Base-by-base conservation (phyloP, 768 basidiomycete genomes). In the Coprinellus aureogranulatus region DNA sequence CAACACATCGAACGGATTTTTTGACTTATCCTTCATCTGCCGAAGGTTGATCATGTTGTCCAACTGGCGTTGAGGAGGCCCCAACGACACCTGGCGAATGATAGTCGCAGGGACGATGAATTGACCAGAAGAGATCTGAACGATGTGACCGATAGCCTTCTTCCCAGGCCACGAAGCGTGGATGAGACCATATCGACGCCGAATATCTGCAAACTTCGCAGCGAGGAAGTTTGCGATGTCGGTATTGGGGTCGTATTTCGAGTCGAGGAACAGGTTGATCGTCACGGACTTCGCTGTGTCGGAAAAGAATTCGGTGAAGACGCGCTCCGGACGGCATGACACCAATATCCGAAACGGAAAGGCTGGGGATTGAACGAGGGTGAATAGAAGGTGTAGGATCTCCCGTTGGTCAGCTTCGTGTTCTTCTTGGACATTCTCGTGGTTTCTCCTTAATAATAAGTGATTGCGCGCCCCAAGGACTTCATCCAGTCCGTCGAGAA, bases 401-500 rank as follows among this genome's bases (percentile, higher is more conserved):
- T 48, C 55, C 3, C 9, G 6, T 18, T 57, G 55, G 41, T 44
- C 41, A 8, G n/a, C n/a, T n/a, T n/a, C n/a, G n/a, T n/a, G n/a
- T n/a, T n/a, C n/a, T n/a, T n/a, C n/a, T n/a, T n/a, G n/a, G n/a
- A n/a, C n/a, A n/a, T n/a, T n/a, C n/a, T n/a, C n/a, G n/a, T n/a
- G n/a, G n/a, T n/a, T n/a, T n/a, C n/a, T n/a, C n/a, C n/a, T n/a
- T n/a, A n/a, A n/a, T n/a, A n/a, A n/a, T n/a, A n/a, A n/a, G n/a
- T n/a, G n/a, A n/a, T n/a, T n/a, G n/a, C n/a, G n/a, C n/a, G n/a
- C n/a, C n/a, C n/a, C n/a, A n/a, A n/a, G n/a, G 18, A 59, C 25
- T 57, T 44, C 61, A 34, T 62, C 61, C n/a, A 62, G 26, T 4
- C 58, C 61, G 41, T 62, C 61, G 34, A 59, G 56, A 6, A 62